Evolutionary conservation across 768 basidiomycete species (phyloP), one percentile per base, ranked within the genome.

Genomic region (Hygrocybe punicea): DNA sequence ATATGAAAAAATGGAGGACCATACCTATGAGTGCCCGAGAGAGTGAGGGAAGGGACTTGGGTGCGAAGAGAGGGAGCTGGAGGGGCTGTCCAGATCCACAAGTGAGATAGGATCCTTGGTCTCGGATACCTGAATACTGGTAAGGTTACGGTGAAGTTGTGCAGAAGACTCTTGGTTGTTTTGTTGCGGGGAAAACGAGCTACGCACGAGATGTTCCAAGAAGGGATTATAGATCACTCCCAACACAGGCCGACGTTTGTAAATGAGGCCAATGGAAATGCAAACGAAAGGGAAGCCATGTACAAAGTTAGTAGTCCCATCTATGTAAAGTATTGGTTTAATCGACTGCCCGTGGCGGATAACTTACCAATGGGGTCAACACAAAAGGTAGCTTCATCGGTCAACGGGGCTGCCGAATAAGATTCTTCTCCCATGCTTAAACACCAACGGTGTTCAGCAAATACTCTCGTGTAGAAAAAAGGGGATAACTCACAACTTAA

Each of bases 221-320:
- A 93, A 94, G 0, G 95, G 95, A 67, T 94, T 94, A 76, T 85
- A 96, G 59, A 98, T 87, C 39, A 98, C 93, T 1, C 95, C 95
- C 16, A 97, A 78, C 6, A 95, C 81, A 1, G 95, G 92, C 6
- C 83, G 78, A 60, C 85, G 85, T 57, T 87, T 79, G 74, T 90
- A 86, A 59, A 95, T 87, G 64, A 98, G 77, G 6, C 94, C 95
- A 51, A 98, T 82, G 16, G 94, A 97, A 68, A 95, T 89, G 71
- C 91, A 93, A 24, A 84, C 89, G 69, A 86, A 89, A 8, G 93
- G 92, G 68, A 94, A 91, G 36, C 87, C 86, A 62, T 91, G 88
- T 17, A 91, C 78, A 65, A 93, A 91, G 70, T 94, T 95, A 42
- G 92, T 93, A 3, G 91, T 94, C 13, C 91, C 91, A 65, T 92